Percentiles rank a stretch among this genome's conserved stretches.
These are phyloP conservation scores for Diaporthe caulivora DNA, from an alignment of 2,329 filamentous ascomycete genomes.

Conservation along the genomic window DNA sequence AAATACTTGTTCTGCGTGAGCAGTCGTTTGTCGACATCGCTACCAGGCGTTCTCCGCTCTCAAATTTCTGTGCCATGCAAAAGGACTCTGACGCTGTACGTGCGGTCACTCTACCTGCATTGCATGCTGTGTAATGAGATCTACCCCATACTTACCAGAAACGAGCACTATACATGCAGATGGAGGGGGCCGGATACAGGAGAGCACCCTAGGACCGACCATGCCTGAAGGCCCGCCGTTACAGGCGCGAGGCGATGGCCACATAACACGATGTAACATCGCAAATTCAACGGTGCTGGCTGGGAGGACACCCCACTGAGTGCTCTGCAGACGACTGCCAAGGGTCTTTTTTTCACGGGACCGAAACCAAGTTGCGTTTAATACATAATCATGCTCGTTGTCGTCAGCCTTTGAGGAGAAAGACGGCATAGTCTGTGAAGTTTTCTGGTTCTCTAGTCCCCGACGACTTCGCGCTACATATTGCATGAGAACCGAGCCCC, in stretches of 20 bases:
- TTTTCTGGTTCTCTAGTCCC: neutral
- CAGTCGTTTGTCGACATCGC: neutral
- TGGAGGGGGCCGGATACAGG: neutral
- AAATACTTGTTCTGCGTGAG: neutral
- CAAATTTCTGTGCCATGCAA: conserved; percentile 6
- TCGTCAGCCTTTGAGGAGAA: neutral
- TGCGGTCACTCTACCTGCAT: neutral
- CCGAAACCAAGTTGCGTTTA: neutral
- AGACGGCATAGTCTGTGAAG: neutral
- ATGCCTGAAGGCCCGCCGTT: neutral
- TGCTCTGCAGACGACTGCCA: neutral
- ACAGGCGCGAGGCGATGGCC: neutral
- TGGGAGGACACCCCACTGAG: neutral
- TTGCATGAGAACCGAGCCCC: neutral
- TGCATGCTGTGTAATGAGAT: conserved; percentile 23
- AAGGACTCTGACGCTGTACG: conserved; percentile 7
- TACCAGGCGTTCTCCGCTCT: neutral
- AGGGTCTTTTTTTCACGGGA: neutral
- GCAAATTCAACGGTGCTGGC: neutral
- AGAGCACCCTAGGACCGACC: neutral
- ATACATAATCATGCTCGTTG: neutral
- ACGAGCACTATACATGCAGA: neutral
- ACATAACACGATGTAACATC: conserved; percentile 21
- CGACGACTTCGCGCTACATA: neutral
- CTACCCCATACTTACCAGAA: neutral